phyloP scores from a whole-genome alignment of 225 moss, liverwort and hornwort species.

The Sphagnum tenellum region DNA sequence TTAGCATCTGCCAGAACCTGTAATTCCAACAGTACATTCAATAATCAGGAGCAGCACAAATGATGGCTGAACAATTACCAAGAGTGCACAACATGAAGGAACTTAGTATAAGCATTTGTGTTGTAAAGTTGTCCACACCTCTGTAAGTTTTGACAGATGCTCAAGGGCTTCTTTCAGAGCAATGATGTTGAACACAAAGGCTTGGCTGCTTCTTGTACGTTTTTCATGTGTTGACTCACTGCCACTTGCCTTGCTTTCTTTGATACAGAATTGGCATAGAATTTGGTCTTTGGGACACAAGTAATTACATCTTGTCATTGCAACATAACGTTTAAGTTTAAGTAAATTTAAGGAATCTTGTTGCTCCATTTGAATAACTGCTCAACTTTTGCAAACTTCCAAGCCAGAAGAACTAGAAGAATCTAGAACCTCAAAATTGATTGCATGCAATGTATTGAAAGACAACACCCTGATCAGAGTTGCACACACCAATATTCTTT shows the following conservation, averaged over 20 bases:
- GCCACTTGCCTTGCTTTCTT: constrained; percentile 20
- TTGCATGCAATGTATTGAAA: too few species aligned
- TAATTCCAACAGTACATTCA: neutral
- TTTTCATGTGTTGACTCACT: constrained; percentile 13
- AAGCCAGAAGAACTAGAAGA: too few species aligned
- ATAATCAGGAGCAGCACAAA: too few species aligned
- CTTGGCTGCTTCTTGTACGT: constrained; percentile 59
- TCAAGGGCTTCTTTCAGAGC: constrained; percentile 70
- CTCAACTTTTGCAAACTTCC: too few species aligned
- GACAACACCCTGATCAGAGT: neutral
- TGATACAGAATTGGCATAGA: constrained; percentile 80
- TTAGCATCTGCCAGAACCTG: constrained; percentile 41
- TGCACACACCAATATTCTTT: constrained; percentile 54
- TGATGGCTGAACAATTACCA: too few species aligned
- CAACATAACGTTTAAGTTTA: too few species aligned
- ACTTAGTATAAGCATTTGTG: too few species aligned
- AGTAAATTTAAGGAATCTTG: too few species aligned
- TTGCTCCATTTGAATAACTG: too few species aligned
- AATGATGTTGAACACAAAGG: constrained; percentile 63
- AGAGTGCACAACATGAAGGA: too few species aligned
- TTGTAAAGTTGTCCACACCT: constrained; percentile 30
- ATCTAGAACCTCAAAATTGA: neutral
- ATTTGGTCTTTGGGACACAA: constrained; percentile 36
- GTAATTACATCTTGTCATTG: too few species aligned
- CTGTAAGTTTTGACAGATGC: constrained; percentile 60